phyloP scores from a whole-genome alignment of 176 grass and related monocot species.

The Dactylis glomerata region DNA sequence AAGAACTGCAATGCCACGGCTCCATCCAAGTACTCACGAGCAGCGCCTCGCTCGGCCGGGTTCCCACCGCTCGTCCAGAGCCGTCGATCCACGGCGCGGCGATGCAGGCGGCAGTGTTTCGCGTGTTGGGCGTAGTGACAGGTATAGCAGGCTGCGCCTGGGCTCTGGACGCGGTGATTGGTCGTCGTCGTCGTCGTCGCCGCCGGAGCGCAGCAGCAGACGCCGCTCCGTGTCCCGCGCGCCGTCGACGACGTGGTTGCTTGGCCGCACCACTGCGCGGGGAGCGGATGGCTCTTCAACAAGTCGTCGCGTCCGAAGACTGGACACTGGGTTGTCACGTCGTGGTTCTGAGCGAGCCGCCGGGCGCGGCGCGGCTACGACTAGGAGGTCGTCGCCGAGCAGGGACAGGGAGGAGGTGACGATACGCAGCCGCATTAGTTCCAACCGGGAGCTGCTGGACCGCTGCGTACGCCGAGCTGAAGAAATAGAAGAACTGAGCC shows the following conservation, averaged over 20 bases:
- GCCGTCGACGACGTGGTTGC: neutral
- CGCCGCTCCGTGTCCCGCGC: neutral
- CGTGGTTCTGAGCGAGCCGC: neutral
- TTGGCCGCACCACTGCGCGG: neutral
- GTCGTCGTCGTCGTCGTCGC: neutral
- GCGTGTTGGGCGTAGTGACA: neutral
- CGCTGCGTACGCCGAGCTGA: neutral
- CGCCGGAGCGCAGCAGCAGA: neutral
- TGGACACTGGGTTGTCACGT: neutral
- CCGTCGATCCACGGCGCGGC: neutral
- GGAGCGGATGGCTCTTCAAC: neutral
- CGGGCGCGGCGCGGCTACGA: neutral
- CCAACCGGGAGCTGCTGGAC: neutral
- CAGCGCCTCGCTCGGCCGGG: neutral
- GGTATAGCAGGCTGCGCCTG: neutral
- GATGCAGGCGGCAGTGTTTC: neutral
- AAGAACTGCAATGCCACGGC: neutral
- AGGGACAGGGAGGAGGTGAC: neutral
- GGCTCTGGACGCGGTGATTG: neutral
- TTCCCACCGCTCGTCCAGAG: neutral
- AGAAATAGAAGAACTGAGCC: neutral
- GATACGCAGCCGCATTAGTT: constrained; percentile 12
- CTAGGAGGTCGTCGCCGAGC: constrained; percentile 22
- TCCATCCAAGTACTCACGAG: neutral
- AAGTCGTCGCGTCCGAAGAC: neutral